Base-by-base conservation (phyloP, 176 grass and related monocot species). In the Avena sativa region DNA sequence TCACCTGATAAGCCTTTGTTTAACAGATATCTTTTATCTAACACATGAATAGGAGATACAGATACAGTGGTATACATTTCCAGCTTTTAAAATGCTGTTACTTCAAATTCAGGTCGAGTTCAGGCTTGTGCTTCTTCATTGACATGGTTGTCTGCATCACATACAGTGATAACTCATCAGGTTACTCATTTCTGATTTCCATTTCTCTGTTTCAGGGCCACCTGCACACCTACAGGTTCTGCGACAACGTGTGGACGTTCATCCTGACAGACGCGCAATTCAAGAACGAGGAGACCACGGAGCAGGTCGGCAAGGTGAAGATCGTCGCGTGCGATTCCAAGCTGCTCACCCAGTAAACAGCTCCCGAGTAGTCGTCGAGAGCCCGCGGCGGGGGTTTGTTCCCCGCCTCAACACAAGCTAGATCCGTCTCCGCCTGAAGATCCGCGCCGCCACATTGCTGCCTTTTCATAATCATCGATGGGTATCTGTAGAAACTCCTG, bases 191-290 rank as follows among this genome's bases (percentile, higher is more conserved):
- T 28, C 1, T 30, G 20, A 44, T 44, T 47, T 20, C 70, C 20
- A 52, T 81, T 71, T 30, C 5, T 76, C 3, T 65, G 59, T 7
- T 6, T 23, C 86, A 95, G 96, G 96, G 96, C 51, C 97, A 99
- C 74, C 89, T 99, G 59, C 97, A 94, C 92, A 96, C 97, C 15
- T 99, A 99, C 56, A 93, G 97, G 90, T 99, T 96, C 78, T 99
- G 97, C 21, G 97, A 99, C 74, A 96, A 99, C 83, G 97, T 98
- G 23, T 96, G 94, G 97, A 96, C 97, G 4, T 99, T 99, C 87
- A 99, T 96, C 55, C 49, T 99, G 47, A 82, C 90, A 23, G 92
- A 94, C 8, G 96, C 96, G 32, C 25, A 19, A 0, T 94, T 96
- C 89, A 99, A 96, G 81, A 96, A 83, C 17, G 92, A 96, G 3